Evolutionary conservation across 345 rosid genomes (phyloP), one percentile per base, ranked within the genome.

Genomic region (Theobroma cacao): DNA sequence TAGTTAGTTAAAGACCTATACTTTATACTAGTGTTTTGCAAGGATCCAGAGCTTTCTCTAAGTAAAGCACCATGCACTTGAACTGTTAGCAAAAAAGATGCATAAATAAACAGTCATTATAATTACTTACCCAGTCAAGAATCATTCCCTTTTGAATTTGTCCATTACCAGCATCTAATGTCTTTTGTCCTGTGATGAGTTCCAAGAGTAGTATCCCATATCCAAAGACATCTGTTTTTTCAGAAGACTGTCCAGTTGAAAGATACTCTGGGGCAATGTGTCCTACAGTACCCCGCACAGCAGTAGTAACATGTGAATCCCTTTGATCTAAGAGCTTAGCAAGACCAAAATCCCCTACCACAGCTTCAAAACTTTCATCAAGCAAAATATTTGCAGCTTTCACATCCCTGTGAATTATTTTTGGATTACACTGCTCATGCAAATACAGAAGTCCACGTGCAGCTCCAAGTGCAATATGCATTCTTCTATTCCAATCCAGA

Each of bases 261-360:
- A 95, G 98, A 84, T 95, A 95, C 83, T 95, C 99, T 0, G 98
- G 99, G 24, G 99, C 99, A 45, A 95, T 95, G 75, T 95, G 98
- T 53, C 99, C 99, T 14, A 93, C 91, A 2, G 99, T 96, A 26
- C 99, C 99, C 68, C 98, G 89, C 2, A 96, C 98, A 0, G 98
- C 98, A 1, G 99, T 92, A 3, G 99, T 95, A 65, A 95, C 97
- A 63, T 95, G 99, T 17, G 98, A 92, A 81, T 93, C 98, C 77
- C 90, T 84, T 74, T 84, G 84, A 81, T 96, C 99, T 73, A 95
- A 77, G 68, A 95, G 87, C 84, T 95, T 95, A 14, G 98, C 98
- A 0, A 95, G 92, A 40, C 99, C 98, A 76, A 95, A 95, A 80
- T 95, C 98, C 15, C 99, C 98, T 40, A 95, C 99, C 7, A 95